phyloP scores from a whole-genome alignment of 2,329 filamentous ascomycete species.

The Calonectria hawksworthii region DNA sequence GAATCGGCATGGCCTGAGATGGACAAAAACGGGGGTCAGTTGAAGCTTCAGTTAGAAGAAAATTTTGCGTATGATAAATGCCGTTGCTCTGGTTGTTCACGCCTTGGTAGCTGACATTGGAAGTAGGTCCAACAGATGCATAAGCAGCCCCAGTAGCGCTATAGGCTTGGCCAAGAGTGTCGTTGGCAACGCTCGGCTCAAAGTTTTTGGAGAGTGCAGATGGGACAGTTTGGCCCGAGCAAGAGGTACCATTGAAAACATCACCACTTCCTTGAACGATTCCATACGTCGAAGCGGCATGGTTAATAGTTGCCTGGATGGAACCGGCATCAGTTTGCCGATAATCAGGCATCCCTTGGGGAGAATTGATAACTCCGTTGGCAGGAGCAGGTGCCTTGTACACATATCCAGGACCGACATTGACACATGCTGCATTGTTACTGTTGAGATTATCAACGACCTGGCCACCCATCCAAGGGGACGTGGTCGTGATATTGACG shows the following conservation, averaged over 20 bases:
- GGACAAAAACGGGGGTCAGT: background rate
- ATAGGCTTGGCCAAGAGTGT: background rate
- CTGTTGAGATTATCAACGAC: constrained; percentile 1
- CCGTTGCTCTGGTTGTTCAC: background rate
- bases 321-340: background rate
- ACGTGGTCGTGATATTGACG: constrained; percentile 14
- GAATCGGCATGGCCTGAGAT: constrained; percentile 12
- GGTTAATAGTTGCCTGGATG: background rate
- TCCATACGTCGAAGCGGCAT: background rate
- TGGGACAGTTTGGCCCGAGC: background rate
- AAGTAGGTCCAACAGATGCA: background rate
- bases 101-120: background rate
- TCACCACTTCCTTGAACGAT: background rate
- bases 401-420: background rate
- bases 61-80: background rate
- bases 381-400: background rate
- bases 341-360: background rate
- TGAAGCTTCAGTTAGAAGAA: background rate
- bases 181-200: background rate
- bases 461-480: constrained; percentile 44
- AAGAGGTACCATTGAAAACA: background rate
- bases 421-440: background rate
- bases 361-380: background rate
- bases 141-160: background rate
- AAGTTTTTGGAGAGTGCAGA: background rate